phyloP scores from a whole-genome alignment of 495 filamentous ascomycete genomes.

The Xylaria curta region DNA sequence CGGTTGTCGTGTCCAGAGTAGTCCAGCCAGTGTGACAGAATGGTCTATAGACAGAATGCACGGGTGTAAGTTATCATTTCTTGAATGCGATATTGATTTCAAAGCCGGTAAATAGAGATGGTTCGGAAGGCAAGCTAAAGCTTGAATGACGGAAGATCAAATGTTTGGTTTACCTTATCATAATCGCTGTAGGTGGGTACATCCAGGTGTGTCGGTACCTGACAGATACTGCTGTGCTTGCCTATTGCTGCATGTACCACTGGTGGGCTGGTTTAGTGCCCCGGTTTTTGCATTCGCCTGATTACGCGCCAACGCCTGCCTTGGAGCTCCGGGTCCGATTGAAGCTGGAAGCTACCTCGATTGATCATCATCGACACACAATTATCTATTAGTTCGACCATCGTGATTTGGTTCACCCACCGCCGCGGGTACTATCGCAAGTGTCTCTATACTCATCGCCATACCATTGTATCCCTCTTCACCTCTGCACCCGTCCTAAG shows the following conservation, averaged over 20 bases:
- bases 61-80: conserved; percentile 10
- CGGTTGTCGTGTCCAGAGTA: conserved; percentile 55
- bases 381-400: neutral
- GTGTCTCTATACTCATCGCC: neutral
- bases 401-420: neutral
- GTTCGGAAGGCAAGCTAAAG: neutral
- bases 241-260: no score
- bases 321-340: conserved; percentile 26
- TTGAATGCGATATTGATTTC: neutral
- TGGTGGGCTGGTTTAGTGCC: conserved; percentile 15
- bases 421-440: neutral
- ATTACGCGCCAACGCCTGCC: conserved; percentile 44
- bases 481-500: neutral
- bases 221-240: neutral
- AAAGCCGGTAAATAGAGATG: neutral
- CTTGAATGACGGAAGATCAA: conserved; percentile 7
- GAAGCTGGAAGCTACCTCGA: conserved; percentile 17
- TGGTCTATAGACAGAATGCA: conserved; percentile 21
- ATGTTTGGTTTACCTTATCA: no score
- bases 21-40: conserved; percentile 51
- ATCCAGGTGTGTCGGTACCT: neutral
- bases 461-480: neutral
- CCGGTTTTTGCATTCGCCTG: conserved; percentile 34
- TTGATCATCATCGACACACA: conserved; percentile 15
- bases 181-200: neutral